Conservation (phyloP, 176 grass and related monocot species). For the Oryza longistaminata region DNA sequence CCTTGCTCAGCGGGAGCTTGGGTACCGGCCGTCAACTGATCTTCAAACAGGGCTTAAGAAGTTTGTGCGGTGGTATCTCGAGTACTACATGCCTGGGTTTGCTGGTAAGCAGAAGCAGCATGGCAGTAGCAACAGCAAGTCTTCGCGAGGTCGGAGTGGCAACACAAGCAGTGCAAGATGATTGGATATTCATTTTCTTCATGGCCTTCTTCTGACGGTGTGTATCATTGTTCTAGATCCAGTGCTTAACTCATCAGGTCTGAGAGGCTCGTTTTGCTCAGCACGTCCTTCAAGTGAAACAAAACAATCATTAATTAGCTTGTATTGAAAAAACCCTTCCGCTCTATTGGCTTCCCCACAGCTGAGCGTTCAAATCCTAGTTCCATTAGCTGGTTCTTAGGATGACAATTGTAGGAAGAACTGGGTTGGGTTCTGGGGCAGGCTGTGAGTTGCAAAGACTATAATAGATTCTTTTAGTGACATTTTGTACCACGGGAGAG, state of each 20-base stretch:
- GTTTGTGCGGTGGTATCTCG: constrained; percentile 85
- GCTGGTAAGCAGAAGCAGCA: constrained; percentile 56
- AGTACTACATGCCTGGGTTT: constrained; percentile 62
- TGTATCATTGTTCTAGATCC: constrained; percentile 47
- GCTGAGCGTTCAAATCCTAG: constrained; percentile 32
- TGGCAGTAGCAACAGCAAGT: constrained; percentile 43
- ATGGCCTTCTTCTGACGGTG: constrained; percentile 41
- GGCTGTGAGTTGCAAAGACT: constrained; percentile 42
- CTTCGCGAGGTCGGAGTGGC: constrained; percentile 35
- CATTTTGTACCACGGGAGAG: constrained; percentile 51
- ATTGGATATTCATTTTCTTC: constrained; percentile 30
- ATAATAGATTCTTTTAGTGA: constrained; percentile 50
- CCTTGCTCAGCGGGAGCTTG: constrained; percentile 72
- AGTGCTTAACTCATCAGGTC: constrained; percentile 44
- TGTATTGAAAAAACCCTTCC: constrained; percentile 38
- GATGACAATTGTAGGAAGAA: constrained; percentile 35
- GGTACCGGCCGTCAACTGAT: constrained; percentile 73
- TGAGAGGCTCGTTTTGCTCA: constrained; percentile 51
- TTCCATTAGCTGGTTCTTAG: constrained; percentile 47
- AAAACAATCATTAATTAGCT: constrained; percentile 35
- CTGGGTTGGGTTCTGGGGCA: constrained; percentile 37
- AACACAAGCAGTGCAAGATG: constrained; percentile 51
- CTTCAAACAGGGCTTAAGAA: constrained; percentile 79
- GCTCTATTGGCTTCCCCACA: constrained; percentile 43
- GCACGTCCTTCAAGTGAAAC: constrained; percentile 32